phyloP scores from a whole-genome alignment of 345 rosid genomes.

The Rhodomyrtus tomentosa region DNA sequence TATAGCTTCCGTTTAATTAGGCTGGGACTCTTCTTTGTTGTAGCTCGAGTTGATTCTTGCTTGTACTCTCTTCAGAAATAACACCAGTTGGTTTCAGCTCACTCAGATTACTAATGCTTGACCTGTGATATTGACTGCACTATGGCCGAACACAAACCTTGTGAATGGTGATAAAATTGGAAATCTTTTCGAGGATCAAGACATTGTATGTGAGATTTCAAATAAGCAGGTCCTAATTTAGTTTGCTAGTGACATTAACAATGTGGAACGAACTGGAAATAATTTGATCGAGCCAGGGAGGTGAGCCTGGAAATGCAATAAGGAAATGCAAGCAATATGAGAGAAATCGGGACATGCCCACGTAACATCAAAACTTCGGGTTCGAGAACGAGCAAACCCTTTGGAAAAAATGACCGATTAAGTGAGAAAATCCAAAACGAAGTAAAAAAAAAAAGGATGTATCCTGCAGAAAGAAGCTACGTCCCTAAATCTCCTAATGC shows the following conservation, averaged over 20 bases:
- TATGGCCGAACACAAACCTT: background rate
- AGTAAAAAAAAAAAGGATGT: background rate
- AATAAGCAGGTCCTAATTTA: background rate
- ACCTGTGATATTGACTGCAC: background rate
- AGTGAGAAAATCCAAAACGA: background rate
- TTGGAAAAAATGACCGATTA: background rate
- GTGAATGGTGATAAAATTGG: background rate
- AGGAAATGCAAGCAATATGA: background rate
- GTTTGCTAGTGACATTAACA: background rate
- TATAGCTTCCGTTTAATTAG: background rate
- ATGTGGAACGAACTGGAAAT: background rate
- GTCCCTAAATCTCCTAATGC: background rate
- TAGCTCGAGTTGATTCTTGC: background rate
- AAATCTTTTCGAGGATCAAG: background rate
- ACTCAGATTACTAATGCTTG: background rate
- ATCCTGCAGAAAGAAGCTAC: background rate
- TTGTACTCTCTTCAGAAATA: background rate
- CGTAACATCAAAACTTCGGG: background rate
- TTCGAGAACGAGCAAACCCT: background rate
- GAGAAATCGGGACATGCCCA: background rate
- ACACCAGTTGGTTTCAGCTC: background rate
- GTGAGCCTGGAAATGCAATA: background rate
- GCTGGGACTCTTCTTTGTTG: background rate
- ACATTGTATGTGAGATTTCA: background rate
- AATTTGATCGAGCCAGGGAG: background rate